Base-by-base conservation (phyloP, 2,329 filamentous ascomycete species). In the Aspergillus amoenus region DNA sequence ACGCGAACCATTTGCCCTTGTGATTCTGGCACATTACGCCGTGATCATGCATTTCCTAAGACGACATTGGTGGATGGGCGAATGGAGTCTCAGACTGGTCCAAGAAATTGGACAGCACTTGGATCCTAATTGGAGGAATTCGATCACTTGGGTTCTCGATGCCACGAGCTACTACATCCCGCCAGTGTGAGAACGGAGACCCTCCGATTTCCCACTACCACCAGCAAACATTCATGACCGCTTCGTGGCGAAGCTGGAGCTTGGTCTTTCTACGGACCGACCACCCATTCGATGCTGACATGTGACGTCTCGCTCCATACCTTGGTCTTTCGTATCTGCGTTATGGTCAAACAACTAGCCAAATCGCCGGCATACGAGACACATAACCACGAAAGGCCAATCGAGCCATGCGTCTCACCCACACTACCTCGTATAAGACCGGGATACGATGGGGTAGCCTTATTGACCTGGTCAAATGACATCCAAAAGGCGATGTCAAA, bases 51-150 rank as follows among this genome's bases (percentile, higher is more conserved):
- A 86, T 66, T 80, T 81, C 34, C 77, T 88, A 60, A 82, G 87
- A 59, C 71, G 78, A 15, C 76, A 86, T 15, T 91, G 88, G 88
- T 91, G 88, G 88, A 75, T 90, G 27, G 80, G 85, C 18, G 86
- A 87, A 40, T 86, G 88, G 65, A 82, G 86, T 7, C 81, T 82
- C 15, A 81, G 84, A 55, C 84, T 90, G 64, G 83, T 90, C 15
- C 82, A 84, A 67, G 86, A 87, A 18, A 79, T 89, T 22, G 66
- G 66, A 13, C 60, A 65, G 39, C 45, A 52, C 21, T 47, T 74
- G n/a, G 66, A 65, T 21, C 40, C 59, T 4, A 64, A 68, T 45
- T 72, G 67, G 67, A 64, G 57, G 12, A 62, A 67, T 17, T 62
- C 67, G 32, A 64, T 74, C 22, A 64, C 57, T 39, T 74, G 72